These are phyloP conservation scores for Alternaria infectoria DNA, from an alignment of 2,329 filamentous ascomycete genomes.

Conservation along the genomic window DNA sequence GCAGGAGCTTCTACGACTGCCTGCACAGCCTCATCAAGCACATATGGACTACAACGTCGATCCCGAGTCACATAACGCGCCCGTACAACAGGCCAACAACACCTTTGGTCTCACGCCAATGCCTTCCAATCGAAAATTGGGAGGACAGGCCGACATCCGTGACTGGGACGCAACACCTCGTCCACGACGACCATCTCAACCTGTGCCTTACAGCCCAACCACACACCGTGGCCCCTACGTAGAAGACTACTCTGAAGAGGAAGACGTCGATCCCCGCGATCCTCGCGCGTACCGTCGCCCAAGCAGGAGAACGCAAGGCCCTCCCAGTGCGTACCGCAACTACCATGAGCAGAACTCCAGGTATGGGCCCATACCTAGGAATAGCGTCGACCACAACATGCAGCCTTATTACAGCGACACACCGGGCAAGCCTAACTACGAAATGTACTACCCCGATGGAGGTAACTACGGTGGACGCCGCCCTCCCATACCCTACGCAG, in stretches of 20 bases:
- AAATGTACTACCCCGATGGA: constrained; percentile 29
- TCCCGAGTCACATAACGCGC: constrained; percentile 17
- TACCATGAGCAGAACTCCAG: constrained; percentile 15
- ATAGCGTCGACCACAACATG: constrained; percentile 20
- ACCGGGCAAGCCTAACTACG: constrained; percentile 26
- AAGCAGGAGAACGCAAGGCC: constrained; percentile 25
- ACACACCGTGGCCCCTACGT: constrained; percentile 24
- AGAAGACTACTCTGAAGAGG: constrained; percentile 39
- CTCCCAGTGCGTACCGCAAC: constrained; percentile 35
- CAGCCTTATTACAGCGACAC: constrained; percentile 27
- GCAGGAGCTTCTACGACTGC: constrained; percentile 38
- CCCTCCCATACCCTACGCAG: constrained; percentile 9
- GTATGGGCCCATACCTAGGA: constrained; percentile 20
- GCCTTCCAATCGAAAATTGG: constrained; percentile 13
- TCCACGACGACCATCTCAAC: constrained; percentile 16
- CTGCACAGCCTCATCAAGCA: constrained; percentile 34
- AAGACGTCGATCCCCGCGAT: constrained; percentile 32
- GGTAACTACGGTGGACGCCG: constrained; percentile 23
- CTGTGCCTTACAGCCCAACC: constrained; percentile 8
- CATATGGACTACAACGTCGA: constrained; percentile 25
- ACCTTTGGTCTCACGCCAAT: constrained; percentile 11
- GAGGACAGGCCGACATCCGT: constrained; percentile 20
- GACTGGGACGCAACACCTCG: constrained; percentile 8
- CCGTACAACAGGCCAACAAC: constrained; percentile 15
- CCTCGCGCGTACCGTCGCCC: constrained; percentile 32